Percentiles rank a stretch among this genome's conserved stretches.
These are phyloP conservation scores for Arthrobotrys entomopaga DNA, from an alignment of 2,329 filamentous ascomycete genomes.

Conservation along the genomic window DNA sequence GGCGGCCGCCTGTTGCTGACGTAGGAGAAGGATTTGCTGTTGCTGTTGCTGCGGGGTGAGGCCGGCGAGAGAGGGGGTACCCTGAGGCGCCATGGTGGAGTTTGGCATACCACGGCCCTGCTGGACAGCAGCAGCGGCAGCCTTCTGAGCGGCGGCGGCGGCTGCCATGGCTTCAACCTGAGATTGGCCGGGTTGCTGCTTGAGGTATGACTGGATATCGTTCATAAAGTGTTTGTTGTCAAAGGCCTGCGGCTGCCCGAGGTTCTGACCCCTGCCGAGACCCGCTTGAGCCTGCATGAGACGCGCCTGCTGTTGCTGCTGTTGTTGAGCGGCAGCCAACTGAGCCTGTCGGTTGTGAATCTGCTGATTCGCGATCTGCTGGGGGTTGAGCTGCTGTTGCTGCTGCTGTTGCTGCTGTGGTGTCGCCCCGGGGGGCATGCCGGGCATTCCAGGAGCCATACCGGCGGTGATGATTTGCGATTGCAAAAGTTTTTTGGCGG, in stretches of 20 bases:
- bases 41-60: conserved; percentile 21
- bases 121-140: conserved; percentile 20
- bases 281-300: conserved; percentile 31
- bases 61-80: conserved; percentile 16
- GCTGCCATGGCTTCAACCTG: conserved; percentile 7
- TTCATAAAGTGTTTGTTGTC: conserved; percentile 48
- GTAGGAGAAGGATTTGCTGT: conserved; percentile 27
- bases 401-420: too few relatives aligned
- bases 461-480: conserved; percentile 10
- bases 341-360: conserved; percentile 33
- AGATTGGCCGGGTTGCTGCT: conserved; percentile 14
- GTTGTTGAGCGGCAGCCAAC: conserved; percentile 13
- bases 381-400: conserved; percentile 20
- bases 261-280: conserved; percentile 41
- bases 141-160: conserved; percentile 5
- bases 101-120: conserved; percentile 32
- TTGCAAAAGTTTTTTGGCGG: conserved; percentile 35
- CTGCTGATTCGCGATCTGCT: conserved; percentile 43
- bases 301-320: conserved; percentile 27
- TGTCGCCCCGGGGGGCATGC: not conserved
- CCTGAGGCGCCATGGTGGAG: conserved; percentile 30
- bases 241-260: conserved; percentile 32
- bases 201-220: conserved; percentile 40
- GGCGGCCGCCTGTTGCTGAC: conserved; percentile 20
- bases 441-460: conserved; percentile 5